phyloP scores from a whole-genome alignment of 495 filamentous ascomycete genomes.

The Penicillium samsonianum region DNA sequence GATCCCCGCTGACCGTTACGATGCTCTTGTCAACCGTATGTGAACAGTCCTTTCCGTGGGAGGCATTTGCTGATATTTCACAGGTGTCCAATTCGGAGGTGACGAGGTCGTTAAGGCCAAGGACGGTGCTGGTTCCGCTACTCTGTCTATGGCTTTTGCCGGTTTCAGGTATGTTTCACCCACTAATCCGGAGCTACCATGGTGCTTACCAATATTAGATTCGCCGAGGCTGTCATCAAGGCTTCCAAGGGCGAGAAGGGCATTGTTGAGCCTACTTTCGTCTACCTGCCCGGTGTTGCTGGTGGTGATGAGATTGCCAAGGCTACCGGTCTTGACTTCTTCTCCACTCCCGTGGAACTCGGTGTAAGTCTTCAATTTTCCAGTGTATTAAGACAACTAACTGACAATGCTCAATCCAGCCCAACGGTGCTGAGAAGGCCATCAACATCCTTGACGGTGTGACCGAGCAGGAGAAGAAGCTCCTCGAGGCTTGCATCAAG shows the following conservation, averaged over 20 bases:
- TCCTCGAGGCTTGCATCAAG: slow-evolving; percentile 70
- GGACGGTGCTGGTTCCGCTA: slow-evolving; percentile 92
- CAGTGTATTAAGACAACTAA: slow-evolving; percentile 1
- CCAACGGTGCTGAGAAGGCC: slow-evolving; percentile 78
- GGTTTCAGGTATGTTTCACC: slow-evolving; percentile 73
- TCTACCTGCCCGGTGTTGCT: slow-evolving; percentile 87
- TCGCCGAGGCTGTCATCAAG: slow-evolving; percentile 90
- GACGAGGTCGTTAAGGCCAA: slow-evolving; percentile 99
- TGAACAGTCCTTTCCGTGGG: slow-evolving; percentile 7
- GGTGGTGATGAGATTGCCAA: slow-evolving; percentile 84
- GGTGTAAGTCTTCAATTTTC: slow-evolving; percentile 63
- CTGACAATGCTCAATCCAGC: slow-evolving; percentile 50
- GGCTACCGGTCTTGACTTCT: slow-evolving; percentile 85
- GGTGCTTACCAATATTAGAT: slow-evolving; percentile 54
- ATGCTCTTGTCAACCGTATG: slow-evolving; percentile 81
- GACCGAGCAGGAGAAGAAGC: slow-evolving; percentile 80
- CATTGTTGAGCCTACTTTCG: slow-evolving; percentile 89
- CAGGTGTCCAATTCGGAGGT: slow-evolving; percentile 93
- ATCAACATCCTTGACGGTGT: slow-evolving; percentile 71
- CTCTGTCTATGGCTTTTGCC: slow-evolving; percentile 96
- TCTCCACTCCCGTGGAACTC: slow-evolving; percentile 92
- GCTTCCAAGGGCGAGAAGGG: slow-evolving; percentile 84
- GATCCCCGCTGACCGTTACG: slow-evolving; percentile 84
- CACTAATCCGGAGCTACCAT: slow-evolving; percentile 1
- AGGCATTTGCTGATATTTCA: slow-evolving; percentile 11